Base-by-base conservation (phyloP, 2,329 filamentous ascomycete genomes). In the Blumeria hordei region DNA sequence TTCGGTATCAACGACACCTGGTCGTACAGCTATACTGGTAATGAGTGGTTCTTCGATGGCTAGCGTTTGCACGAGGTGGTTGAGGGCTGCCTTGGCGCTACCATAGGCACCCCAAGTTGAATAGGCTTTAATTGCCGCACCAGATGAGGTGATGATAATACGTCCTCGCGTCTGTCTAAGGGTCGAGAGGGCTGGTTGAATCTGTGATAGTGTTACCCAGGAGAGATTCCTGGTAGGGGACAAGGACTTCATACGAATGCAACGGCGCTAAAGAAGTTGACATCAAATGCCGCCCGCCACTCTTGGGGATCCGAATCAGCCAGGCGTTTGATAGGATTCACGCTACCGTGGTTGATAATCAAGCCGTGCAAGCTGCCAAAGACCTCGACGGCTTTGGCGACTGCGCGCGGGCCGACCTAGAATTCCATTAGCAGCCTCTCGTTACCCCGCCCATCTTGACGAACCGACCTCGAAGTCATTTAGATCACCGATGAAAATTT, bases 201-300 rank as follows among this genome's bases (percentile, higher is more conserved):
- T 74, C 85, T 88, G 58, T 12, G 45, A 3, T 32, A 18, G 28
- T 16, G 37, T 41, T 12, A 41, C 4, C 21, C 6, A 1, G 18
- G 6, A 43, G 18, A n/a, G 39, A n/a, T 9, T 43, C 39, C 39
- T 41, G 37, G 61, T 10, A 11, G 1, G 6, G 7, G 33, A 6
- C 53, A 28, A 18, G 32, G 4, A 6, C 32, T 35, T 14, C 77
- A 63, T 70, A 93, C 85, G 67, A 95, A 72, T 36, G 79, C 80
- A 47, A 95, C 71, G 33, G 79, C 79, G 60, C 86, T 90, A 66
- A 95, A 88, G 61, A 96, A 79, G 66, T 96, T 96, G 58, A 87
- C 72, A 61, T 94, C 81, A 67, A 87, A 95, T 8, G 76, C 72
- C 1, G 70, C 68, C 63, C 79, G 81, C 85, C 88, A 95, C 58